These are phyloP conservation scores for Calonectria hongkongensis DNA, from an alignment of 2,329 filamentous ascomycete genomes.

Conservation along the genomic window DNA sequence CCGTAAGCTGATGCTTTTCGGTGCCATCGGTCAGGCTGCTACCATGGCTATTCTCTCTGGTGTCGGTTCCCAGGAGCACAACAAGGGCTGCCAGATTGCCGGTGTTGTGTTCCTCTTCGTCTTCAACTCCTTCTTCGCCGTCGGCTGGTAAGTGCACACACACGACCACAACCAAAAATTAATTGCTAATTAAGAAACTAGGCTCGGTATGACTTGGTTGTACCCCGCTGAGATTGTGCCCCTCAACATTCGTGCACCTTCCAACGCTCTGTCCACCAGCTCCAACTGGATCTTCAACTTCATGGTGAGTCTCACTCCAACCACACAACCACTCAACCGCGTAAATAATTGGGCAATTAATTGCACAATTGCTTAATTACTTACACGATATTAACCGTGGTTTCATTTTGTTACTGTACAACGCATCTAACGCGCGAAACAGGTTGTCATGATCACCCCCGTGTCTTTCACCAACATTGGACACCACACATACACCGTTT, in stretches of 20 bases:
- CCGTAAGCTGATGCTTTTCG: constrained; percentile 83
- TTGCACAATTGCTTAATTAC: no score
- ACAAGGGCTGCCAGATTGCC: constrained; percentile 72
- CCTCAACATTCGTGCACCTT: constrained; percentile 78
- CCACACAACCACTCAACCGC: not conserved
- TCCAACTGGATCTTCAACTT: constrained; percentile 80
- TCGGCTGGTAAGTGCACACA: constrained; percentile 65
- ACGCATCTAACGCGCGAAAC: not conserved
- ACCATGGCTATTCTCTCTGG: constrained; percentile 79
- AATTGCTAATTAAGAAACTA: not conserved
- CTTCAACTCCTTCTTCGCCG: constrained; percentile 75
- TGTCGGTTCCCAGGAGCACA: constrained; percentile 71
- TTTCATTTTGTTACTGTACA: not conserved
- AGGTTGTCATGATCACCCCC: constrained; percentile 78
- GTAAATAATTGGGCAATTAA: not conserved
- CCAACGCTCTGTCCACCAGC: constrained; percentile 73
- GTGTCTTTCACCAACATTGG: constrained; percentile 74
- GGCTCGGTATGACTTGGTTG: constrained; percentile 76
- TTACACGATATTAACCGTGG: no score
- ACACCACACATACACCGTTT: constrained; percentile 79
- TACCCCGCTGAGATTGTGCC: constrained; percentile 81
- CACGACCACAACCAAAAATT: not conserved
- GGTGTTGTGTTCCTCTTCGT: constrained; percentile 81
- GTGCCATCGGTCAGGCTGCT: constrained; percentile 76
- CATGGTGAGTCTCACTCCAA: constrained; percentile 59